Evolutionary conservation across 345 rosid species (phyloP).

Genomic region (Punica granatum): DNA sequence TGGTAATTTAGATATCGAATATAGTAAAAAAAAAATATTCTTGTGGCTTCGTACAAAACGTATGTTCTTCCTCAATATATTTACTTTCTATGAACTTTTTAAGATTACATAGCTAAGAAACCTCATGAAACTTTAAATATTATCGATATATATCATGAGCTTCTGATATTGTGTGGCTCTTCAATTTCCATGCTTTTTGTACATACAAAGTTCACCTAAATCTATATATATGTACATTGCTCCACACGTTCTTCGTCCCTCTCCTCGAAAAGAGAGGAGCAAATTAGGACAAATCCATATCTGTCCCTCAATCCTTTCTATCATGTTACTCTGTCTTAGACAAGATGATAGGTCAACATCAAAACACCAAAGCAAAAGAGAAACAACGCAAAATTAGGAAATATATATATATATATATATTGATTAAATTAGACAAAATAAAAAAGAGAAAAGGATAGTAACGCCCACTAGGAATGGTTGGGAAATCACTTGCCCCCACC

Average conservation of each 20-base stretch:
- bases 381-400: neutral
- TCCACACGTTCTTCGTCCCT: too few species aligned
- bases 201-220: too few species aligned
- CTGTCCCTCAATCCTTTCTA: neutral
- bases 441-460: neutral
- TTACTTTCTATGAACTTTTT: too few species aligned
- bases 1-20: too few species aligned
- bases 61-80: too few species aligned
- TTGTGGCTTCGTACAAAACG: too few species aligned
- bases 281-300: neutral
- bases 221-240: too few species aligned
- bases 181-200: neutral
- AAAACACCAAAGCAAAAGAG: slow-evolving; percentile 9
- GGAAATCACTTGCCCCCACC: slow-evolving; percentile 33
- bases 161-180: neutral
- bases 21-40: too few species aligned
- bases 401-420: neutral
- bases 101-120: too few species aligned
- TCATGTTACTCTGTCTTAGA: neutral
- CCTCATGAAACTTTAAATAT: neutral
- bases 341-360: slow-evolving; percentile 19
- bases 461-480: slow-evolving; percentile 28
- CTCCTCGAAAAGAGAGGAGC: neutral
- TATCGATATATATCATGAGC: neutral
- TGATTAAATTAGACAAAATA: neutral